Evolutionary conservation across 192 early-diverging fungal genomes (phyloP), one percentile per base, ranked within the genome.

Genomic region (Linderina pennispora): DNA sequence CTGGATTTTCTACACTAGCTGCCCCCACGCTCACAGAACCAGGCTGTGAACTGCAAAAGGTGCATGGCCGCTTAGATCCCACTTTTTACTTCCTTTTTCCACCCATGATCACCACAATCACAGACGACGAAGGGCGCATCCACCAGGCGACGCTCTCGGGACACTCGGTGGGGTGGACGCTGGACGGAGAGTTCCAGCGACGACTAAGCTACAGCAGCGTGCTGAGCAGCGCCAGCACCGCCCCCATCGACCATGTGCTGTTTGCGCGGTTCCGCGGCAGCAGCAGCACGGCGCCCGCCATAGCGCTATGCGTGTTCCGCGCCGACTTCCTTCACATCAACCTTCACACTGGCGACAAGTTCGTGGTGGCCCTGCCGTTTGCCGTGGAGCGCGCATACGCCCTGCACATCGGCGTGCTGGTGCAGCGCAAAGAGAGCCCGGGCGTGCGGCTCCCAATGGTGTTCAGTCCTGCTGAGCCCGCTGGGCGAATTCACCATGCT

Each of bases 401-500:
- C 28, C 53, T 73, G 15, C 53, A 65, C n/a, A 48, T 23, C 9
- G 69, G 69, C 1, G 36, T 73, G 13, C 40, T 73, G 18, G 51
- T 73, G 16, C 69, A 73, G 50, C 48, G 67, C 35, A 25, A 17
- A 20, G 45, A 46, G 23, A 10, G 36, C 23, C 53, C 60, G 50
- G 33, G 49, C 1, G 22, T 43, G n/a, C 48, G 33, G 19, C 26
- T 65, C 21, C 62, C 62, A 4, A 57, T 47, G 14, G 45, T 65
- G 28, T 73, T 73, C 47, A 65, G 69, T n/a, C 37, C 28, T 73
- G 39, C 53, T 57, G 7, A 49, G 63, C 1, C 57, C 63, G 8
- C 61, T 53, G 9, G 41, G 58, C 35, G 63, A 73, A 40, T 73
- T 73, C 22, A 73, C 48, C 31, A 59, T 71, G 60, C 50, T 71